Percentiles rank a stretch among this genome's conserved stretches.
phyloP scores from a whole-genome alignment of 495 filamentous ascomycete genomes.

The Tuber magnatum region DNA sequence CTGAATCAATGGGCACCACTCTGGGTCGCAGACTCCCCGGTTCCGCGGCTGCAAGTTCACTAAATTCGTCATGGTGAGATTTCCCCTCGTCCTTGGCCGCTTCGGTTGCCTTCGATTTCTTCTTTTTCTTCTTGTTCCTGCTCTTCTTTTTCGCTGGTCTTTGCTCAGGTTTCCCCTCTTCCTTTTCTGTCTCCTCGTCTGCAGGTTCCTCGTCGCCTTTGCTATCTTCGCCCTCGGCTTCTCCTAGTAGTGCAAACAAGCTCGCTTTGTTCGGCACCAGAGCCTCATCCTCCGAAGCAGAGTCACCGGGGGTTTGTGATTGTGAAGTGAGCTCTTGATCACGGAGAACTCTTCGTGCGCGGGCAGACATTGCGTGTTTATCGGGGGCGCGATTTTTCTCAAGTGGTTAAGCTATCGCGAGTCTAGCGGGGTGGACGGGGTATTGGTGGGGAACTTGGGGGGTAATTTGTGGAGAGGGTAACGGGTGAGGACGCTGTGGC shows the following conservation, averaged over 20 bases:
- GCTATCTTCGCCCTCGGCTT: constrained; percentile 37
- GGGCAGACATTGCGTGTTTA: constrained; percentile 29
- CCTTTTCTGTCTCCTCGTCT: constrained; percentile 43
- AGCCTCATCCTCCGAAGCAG: constrained; percentile 38
- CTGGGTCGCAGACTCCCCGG: constrained; percentile 39
- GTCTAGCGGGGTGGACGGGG: constrained; percentile 1
- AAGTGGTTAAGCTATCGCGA: not conserved
- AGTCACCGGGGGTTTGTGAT: constrained; percentile 18
- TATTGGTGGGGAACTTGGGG: not conserved
- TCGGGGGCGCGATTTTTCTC: not conserved
- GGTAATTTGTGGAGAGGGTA: not conserved
- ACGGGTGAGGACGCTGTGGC: not conserved
- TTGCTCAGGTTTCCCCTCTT: constrained; percentile 48
- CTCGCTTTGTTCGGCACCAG: constrained; percentile 35
- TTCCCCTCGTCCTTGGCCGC: constrained; percentile 41
- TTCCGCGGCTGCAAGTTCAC: constrained; percentile 50
- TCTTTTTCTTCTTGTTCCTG: constrained; percentile 58
- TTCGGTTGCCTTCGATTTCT: constrained; percentile 52
- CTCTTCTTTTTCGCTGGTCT: constrained; percentile 43
- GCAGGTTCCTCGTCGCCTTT: constrained; percentile 47
- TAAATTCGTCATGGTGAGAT: constrained; percentile 74
- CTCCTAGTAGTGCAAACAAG: constrained; percentile 42
- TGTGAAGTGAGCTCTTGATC: constrained; percentile 34
- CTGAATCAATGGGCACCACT: constrained; percentile 48
- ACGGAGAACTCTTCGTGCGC: constrained; percentile 38